A percentile compares a stretch with the other conserved stretches of the same genome.
These are phyloP conservation scores for Saprolegnia parasitica DNA, from an alignment of 352 stramenopile genomes.

Conservation along the genomic window DNA sequence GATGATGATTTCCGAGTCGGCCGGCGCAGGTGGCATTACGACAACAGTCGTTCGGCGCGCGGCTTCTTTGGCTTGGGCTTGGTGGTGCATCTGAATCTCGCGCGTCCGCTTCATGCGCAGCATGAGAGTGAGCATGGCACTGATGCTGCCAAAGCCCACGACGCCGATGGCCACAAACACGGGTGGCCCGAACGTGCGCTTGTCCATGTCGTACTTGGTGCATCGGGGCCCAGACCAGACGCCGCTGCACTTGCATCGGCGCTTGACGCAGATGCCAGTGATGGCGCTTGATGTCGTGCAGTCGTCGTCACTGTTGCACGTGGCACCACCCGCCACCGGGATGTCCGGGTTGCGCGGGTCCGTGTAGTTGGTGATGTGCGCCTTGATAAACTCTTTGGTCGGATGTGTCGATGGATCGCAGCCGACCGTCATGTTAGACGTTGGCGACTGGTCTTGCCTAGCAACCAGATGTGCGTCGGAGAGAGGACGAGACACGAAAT, in stretches of 20 bases:
- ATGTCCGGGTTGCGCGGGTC: slow-evolving; percentile 50
- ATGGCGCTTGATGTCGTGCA: slow-evolving; percentile 35
- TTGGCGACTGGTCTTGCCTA: slow-evolving; percentile 16
- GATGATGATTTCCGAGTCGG: slow-evolving; percentile 20
- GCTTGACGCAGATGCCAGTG: slow-evolving; percentile 54
- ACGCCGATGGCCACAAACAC: not conserved
- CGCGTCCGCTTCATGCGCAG: slow-evolving; percentile 13
- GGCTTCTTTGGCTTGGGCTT: not conserved
- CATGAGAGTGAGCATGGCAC: not conserved
- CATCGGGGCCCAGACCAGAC: slow-evolving; percentile 33
- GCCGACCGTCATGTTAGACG: slow-evolving; percentile 40
- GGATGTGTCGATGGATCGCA: slow-evolving; percentile 42
- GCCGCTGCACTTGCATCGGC: slow-evolving; percentile 45
- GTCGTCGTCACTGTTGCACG: slow-evolving; percentile 49
- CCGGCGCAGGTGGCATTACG: not conserved
- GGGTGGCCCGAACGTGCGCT: not conserved
- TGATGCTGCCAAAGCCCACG: not conserved
- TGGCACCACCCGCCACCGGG: slow-evolving; percentile 43
- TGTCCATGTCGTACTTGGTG: slow-evolving; percentile 21
- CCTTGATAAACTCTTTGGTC: slow-evolving; percentile 60
- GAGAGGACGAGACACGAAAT: not conserved
- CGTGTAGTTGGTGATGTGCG: slow-evolving; percentile 53
- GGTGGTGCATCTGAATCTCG: not conserved
- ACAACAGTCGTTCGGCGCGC: not conserved
- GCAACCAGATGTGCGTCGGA: not conserved